Evolutionary conservation across 1,284 basidiomycete species (phyloP).

Genomic region (Sporisorium sorghi): DNA sequence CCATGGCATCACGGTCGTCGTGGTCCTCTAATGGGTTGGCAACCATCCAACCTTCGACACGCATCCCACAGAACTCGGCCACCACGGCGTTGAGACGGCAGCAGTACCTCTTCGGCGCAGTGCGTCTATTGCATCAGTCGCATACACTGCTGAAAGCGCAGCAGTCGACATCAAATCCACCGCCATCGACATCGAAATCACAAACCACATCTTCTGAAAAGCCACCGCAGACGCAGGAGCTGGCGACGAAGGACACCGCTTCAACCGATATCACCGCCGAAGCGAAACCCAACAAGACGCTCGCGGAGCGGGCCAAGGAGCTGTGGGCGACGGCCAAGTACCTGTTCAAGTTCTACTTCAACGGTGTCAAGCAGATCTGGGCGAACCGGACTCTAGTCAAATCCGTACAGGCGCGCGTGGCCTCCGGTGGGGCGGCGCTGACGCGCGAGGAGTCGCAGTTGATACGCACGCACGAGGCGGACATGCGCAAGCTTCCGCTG

Average conservation of each 20-base stretch:
- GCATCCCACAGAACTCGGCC: background rate
- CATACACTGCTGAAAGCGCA: constrained; percentile 21
- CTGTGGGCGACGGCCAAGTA: constrained; percentile 64
- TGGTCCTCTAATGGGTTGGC: background rate
- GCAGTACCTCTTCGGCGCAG: constrained; percentile 20
- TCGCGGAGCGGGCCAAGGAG: constrained; percentile 42
- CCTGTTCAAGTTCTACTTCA: constrained; percentile 66
- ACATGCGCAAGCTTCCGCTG: constrained; percentile 77
- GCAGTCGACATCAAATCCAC: constrained; percentile 13
- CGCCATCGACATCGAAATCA: constrained; percentile 7
- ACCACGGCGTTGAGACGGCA: constrained; percentile 14
- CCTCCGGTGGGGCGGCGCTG: constrained; percentile 29
- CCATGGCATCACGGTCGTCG: constrained; percentile 3
- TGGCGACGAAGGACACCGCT: constrained; percentile 10
- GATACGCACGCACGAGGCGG: constrained; percentile 55
- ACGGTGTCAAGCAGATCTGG: constrained; percentile 68
- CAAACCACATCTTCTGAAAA: constrained; percentile 13
- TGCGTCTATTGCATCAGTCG: constrained; percentile 30
- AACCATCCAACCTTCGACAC: background rate
- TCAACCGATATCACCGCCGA: constrained; percentile 15
- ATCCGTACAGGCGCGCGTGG: constrained; percentile 39
- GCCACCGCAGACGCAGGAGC: constrained; percentile 4
- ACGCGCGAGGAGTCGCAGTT: constrained; percentile 57
- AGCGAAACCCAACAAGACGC: constrained; percentile 24
- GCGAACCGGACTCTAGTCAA: constrained; percentile 54